Percentiles rank a stretch among this genome's conserved stretches.
These are phyloP conservation scores for Microdochium paspali DNA, from an alignment of 2,329 filamentous ascomycete species.

Conservation along the genomic window DNA sequence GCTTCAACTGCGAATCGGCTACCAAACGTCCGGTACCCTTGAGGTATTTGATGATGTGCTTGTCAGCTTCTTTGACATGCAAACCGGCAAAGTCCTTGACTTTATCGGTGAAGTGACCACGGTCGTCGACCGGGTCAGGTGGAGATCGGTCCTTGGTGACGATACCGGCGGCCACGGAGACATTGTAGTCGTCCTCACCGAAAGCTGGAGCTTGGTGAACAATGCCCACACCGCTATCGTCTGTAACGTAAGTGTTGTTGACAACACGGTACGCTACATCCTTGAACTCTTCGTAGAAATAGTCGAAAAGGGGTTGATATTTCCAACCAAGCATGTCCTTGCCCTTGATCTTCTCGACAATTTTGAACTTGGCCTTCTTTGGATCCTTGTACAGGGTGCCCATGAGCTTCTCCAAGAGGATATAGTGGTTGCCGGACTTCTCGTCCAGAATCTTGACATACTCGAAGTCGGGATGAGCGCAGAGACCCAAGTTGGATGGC, in stretches of 20 bases:
- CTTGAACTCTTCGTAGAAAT: constrained; percentile 84
- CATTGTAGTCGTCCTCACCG: constrained; percentile 91
- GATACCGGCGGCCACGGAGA: constrained; percentile 66
- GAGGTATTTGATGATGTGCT: constrained; percentile 82
- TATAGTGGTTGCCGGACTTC: constrained; percentile 71
- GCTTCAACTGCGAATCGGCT: constrained; percentile 77
- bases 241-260: constrained; percentile 78
- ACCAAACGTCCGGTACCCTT: constrained; percentile 69
- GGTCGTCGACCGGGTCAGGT: constrained; percentile 86
- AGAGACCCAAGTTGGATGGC: constrained; percentile 70
- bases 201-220: constrained; percentile 92
- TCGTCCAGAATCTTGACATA: constrained; percentile 83
- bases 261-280: constrained; percentile 74
- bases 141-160: constrained; percentile 68
- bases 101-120: constrained; percentile 67
- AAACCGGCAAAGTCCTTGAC: constrained; percentile 75
- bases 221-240: constrained; percentile 84
- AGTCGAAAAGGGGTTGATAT: constrained; percentile 82
- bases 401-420: constrained; percentile 74
- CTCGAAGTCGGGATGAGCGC: constrained; percentile 73
- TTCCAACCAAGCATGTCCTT: constrained; percentile 81
- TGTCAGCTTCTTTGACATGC: constrained; percentile 88
- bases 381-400: constrained; percentile 85
- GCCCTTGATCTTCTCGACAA: constrained; percentile 71
- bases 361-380: constrained; percentile 89